Evolutionary conservation across 2,329 filamentous ascomycete genomes (phyloP), one percentile per base, ranked within the genome.

Genomic region (Fusarium keratoplasticum): DNA sequence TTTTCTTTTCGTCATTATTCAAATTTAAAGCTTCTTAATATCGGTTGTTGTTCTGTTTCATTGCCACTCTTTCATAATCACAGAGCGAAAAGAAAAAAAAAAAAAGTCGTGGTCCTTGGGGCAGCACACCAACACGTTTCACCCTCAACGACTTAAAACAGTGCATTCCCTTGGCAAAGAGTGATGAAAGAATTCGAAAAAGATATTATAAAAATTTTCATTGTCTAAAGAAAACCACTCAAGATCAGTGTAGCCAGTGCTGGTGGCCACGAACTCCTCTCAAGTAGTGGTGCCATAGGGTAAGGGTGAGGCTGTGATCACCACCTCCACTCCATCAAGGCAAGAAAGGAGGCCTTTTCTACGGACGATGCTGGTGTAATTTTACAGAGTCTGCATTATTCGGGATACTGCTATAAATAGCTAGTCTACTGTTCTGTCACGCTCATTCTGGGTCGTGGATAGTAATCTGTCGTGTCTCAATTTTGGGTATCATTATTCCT

Each of bases 401-500:
- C 2, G 5, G 6, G 4, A 27, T 18, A 4, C 22, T 1, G 9
- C 14, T 27, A 2, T 13, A 2, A 10, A 18, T 50, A 1, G 25
- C 9, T 50, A 11, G 11, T 50, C 25, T 29, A 3, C 27, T 29
- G 2, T 52, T 7, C 3, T 31, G 10, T 55, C 52, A 55, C 31
- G 20, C 27, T 33, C 52, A 36, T 25, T 25, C 31, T 57, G 2
- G 13, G 14, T 8, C 16, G 4, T 18, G 33, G 25, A 58, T 18
- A 55, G 7, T 18, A 44, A 16, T 40, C 47, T 36, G n/a, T 29
- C 7, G 11, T 25, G 14, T 47, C 27, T 63, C 38, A 60, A 29
- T 44, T 67, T 64, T 71, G 71, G 76, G 75, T 77, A 77, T 79
- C 66, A 61, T 72, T 62, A 62, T 70, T 64, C 5, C 10, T 67